Evolutionary conservation across 345 rosid genomes (phyloP).

Genomic region (Brassica cretica): DNA sequence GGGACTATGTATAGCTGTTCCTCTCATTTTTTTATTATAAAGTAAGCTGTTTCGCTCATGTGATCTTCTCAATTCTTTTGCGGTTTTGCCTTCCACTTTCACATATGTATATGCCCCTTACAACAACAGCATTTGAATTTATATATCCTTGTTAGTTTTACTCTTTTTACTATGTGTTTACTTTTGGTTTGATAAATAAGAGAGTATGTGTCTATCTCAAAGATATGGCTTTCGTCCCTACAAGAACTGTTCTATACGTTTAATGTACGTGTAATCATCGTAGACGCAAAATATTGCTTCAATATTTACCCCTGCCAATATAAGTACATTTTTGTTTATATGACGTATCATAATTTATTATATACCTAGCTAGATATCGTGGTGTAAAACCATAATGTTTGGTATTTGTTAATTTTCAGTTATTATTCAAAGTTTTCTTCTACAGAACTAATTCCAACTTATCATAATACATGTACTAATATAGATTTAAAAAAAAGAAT

Average conservation of each 20-base stretch:
- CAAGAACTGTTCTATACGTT: constrained; percentile 1
- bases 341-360: background rate
- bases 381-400: background rate
- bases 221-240: background rate
- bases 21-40: background rate
- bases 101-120: background rate
- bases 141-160: background rate
- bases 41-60: constrained; percentile 32
- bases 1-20: constrained; percentile 35
- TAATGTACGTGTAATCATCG: background rate
- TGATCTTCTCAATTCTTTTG: constrained; percentile 30
- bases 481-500: background rate
- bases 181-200: background rate
- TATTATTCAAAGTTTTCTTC: background rate
- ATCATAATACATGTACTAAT: background rate
- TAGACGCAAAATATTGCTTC: background rate
- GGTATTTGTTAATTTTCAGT: background rate
- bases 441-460: background rate
- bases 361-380: background rate
- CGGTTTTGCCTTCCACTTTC: constrained; percentile 22
- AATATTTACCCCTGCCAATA: background rate
- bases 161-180: constrained; percentile 6
- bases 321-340: background rate
- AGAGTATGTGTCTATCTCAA: background rate
- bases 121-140: constrained; percentile 13